Evolutionary conservation across 345 rosid genomes (phyloP), one percentile per base, ranked within the genome.

Genomic region (Gossypium ekmanianum): DNA sequence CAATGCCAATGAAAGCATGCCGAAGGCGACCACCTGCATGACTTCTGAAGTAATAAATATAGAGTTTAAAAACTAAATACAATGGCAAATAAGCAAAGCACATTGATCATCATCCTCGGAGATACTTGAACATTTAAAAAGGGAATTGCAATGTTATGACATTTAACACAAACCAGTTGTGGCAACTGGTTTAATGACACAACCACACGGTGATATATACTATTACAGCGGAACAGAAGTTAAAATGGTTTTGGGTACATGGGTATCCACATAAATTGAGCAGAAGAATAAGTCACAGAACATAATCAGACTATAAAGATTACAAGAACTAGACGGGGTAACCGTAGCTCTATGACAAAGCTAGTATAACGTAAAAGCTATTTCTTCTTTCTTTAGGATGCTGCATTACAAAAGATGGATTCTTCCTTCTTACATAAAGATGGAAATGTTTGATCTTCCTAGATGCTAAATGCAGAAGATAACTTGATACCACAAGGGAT

Each of bases 1-100:
- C 99, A 17, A 96, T 58, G 74, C 99, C 99, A 72, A 96, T 83
- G 83, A 96, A 96, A 76, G 99, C 99, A 85, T 93, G 98, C 58
- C 98, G 86, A 75, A 81, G 84, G 73, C 98, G 94, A 79, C 99
- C 98, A 81, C 80, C 99, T 95, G 86, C 83, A 83, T 44, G 73
- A 79, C 56, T 82, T 81, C 73, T 17, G 54, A 79, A 74, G 22
- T 44, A 79, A 43, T 74, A 16, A 71, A 66, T 3, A 34, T 18
- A 20, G 71, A 59, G 8, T 57, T 64, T 44, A 47, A 72, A 65
- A 55, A 22, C 26, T 61, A 62, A 13, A 74, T 29, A 61, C 45
- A 56, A 69, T 61, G 10, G 24, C 1, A 65, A 45, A 14, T 14
- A 68, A 24, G 41, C 17, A 14, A 41, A 73, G 61, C 14, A 56